Percentiles rank a stretch among this genome's conserved stretches.
phyloP scores from a whole-genome alignment of 2,329 filamentous ascomycete species.

The Escovopsis sp. region DNA sequence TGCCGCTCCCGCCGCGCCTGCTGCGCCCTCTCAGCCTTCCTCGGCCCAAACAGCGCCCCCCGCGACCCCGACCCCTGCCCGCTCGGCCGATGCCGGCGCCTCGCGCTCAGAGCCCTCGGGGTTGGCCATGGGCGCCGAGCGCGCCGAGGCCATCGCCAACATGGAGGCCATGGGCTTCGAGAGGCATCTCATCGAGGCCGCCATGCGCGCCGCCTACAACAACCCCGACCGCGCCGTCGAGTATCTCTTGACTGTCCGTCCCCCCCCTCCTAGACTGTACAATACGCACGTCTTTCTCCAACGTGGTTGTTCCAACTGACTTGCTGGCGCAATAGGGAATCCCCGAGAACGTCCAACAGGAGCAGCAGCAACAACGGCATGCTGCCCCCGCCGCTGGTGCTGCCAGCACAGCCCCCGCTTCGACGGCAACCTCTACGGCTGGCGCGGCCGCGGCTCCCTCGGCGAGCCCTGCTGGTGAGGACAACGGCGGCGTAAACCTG shows the following conservation, averaged over 20 bases:
- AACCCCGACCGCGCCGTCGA: constrained; percentile 96
- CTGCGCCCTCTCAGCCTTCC: constrained; percentile 15
- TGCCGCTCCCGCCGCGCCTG: constrained; percentile 29
- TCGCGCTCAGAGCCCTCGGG: constrained; percentile 49
- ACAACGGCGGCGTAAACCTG: constrained; percentile 64
- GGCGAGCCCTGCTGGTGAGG: constrained; percentile 33
- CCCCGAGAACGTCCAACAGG: constrained; percentile 65
- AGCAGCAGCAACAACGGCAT: constrained; percentile 38
- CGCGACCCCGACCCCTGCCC: constrained; percentile 40
- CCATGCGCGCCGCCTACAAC: constrained; percentile 91
- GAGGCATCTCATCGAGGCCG: constrained; percentile 73
- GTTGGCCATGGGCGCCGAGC: constrained; percentile 73
- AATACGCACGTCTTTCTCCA: too few species aligned
- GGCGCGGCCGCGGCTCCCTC: constrained; percentile 22
- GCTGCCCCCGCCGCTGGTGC: constrained; percentile 24
- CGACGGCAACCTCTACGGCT: constrained; percentile 13
- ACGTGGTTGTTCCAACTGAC: constrained; percentile 3
- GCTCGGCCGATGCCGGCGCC: constrained; percentile 21
- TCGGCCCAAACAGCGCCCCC: constrained; percentile 35
- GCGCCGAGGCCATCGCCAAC: constrained; percentile 67
- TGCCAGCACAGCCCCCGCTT: too few species aligned
- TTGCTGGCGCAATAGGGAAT: constrained; percentile 50
- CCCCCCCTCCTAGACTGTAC: not conserved
- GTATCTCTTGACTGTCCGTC: constrained; percentile 68
- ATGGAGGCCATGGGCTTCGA: constrained; percentile 98